phyloP scores from a whole-genome alignment of 1,139 yeast species.

The Suhomyces bokatorum region DNA sequence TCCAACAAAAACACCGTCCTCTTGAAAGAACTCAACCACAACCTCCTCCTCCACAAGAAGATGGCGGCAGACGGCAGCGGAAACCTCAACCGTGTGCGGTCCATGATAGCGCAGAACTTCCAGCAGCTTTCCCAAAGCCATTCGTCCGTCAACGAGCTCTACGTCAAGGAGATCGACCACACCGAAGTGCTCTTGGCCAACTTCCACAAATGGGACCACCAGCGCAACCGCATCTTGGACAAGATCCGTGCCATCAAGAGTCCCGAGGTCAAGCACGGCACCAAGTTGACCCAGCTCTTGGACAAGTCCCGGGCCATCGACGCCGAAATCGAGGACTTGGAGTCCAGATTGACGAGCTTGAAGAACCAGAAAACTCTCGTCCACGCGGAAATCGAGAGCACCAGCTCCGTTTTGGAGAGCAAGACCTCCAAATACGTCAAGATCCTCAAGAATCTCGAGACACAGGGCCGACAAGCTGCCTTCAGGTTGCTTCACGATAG shows the following conservation, averaged over 20 bases:
- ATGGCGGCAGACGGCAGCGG: slow-evolving; percentile 33
- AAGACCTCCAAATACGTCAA: slow-evolving; percentile 46
- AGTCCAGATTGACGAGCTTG: slow-evolving; percentile 36
- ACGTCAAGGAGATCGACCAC: slow-evolving; percentile 37
- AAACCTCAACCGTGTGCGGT: slow-evolving; percentile 31
- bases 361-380: slow-evolving; percentile 40
- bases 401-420: slow-evolving; percentile 58
- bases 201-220: slow-evolving; percentile 49
- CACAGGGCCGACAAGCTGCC: slow-evolving; percentile 38
- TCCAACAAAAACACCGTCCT: slow-evolving; percentile 30
- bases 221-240: slow-evolving; percentile 33
- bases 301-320: slow-evolving; percentile 38
- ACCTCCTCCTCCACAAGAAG: slow-evolving; percentile 25
- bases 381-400: slow-evolving; percentile 44
- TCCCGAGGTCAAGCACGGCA: slow-evolving; percentile 46
- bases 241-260: slow-evolving; percentile 46
- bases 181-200: slow-evolving; percentile 30
- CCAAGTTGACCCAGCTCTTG: slow-evolving; percentile 39
- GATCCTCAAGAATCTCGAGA: slow-evolving; percentile 41
- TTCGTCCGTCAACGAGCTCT: slow-evolving; percentile 52
- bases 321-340: slow-evolving; percentile 43
- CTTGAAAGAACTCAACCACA: slow-evolving; percentile 23
- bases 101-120: slow-evolving; percentile 27
- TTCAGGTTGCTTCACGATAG: slow-evolving; percentile 24
- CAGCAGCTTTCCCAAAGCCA: slow-evolving; percentile 43